Evolutionary conservation across 306 rosid genomes (phyloP).

Genomic region (Citrullus colocynthis): DNA sequence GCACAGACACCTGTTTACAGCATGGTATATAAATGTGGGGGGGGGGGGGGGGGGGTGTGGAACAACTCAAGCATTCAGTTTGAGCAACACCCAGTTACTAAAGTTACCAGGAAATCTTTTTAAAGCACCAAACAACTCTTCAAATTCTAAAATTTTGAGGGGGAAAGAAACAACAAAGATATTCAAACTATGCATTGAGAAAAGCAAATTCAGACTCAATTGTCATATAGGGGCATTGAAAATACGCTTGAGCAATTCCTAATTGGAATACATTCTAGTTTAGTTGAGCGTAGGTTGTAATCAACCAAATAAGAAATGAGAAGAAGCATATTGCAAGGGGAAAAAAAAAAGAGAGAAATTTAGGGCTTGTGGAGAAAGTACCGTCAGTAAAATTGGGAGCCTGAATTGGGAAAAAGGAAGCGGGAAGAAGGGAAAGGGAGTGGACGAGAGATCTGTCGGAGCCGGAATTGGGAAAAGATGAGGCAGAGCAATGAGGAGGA

Average conservation of each 20-base stretch:
- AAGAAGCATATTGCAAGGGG: not conserved
- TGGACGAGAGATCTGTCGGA: not conserved
- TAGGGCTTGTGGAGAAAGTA: constrained; percentile 14
- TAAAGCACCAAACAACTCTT: not conserved
- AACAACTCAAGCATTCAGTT: not conserved
- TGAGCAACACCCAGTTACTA: not conserved
- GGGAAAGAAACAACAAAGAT: not conserved
- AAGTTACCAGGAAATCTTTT: not conserved
- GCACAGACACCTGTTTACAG: not conserved
- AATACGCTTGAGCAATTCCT: not conserved
- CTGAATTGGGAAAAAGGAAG: not conserved
- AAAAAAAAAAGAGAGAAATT: not conserved
- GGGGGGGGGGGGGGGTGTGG: too few species aligned
- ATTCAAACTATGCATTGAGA: not conserved
- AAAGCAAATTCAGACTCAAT: not conserved
- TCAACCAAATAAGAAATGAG: not conserved
- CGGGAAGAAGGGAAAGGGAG: not conserved
- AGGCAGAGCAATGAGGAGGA: not conserved
- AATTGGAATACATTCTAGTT: not conserved
- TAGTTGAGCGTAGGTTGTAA: not conserved
- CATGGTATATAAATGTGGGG: not conserved
- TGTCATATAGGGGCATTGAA: not conserved
- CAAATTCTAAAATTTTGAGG: not conserved
- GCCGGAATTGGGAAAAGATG: not conserved
- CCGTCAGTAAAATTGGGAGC: not conserved